phyloP scores from a whole-genome alignment of 495 filamentous ascomycete genomes.

The Xylaria castorea region DNA sequence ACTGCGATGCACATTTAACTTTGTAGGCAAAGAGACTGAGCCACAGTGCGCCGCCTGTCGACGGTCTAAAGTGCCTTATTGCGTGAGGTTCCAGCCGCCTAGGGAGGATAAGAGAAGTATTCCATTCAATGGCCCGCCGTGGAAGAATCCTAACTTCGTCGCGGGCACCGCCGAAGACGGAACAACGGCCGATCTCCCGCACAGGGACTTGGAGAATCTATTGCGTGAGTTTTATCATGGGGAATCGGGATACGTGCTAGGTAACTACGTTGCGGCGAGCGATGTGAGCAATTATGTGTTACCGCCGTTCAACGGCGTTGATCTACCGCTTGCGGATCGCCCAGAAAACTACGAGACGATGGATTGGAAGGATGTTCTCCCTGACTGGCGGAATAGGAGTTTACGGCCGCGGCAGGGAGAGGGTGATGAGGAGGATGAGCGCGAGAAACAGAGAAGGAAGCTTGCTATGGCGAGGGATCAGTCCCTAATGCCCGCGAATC shows the following conservation, averaged over 20 bases:
- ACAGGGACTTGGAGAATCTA: constrained; percentile 23
- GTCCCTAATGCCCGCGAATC: neutral
- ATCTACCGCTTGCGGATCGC: constrained; percentile 19
- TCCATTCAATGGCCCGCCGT: constrained; percentile 29
- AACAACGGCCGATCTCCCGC: neutral
- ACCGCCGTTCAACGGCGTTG: constrained; percentile 33
- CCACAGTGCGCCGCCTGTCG: constrained; percentile 32
- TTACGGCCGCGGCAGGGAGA: neutral
- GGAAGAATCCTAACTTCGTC: constrained; percentile 38
- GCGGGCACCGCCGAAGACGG: constrained; percentile 4
- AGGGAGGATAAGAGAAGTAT: neutral
- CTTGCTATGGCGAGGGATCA: neutral
- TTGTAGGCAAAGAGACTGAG: constrained; percentile 25
- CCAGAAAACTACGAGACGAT: constrained; percentile 16
- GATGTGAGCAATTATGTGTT: constrained; percentile 22
- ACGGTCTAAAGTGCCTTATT: constrained; percentile 24
- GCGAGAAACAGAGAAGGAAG: neutral
- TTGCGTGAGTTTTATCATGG: constrained; percentile 29
- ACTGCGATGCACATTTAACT: constrained; percentile 38
- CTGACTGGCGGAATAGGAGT: constrained; percentile 29
- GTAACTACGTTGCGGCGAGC: constrained; percentile 13
- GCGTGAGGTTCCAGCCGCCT: constrained; percentile 27
- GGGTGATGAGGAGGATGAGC: neutral
- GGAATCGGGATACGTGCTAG: constrained; percentile 16
- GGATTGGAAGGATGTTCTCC: constrained; percentile 30